Percentiles rank a stretch among this genome's conserved stretches.
Conservation (phyloP, 164 flowering plant species). For the Umbellularia californica region DNA sequence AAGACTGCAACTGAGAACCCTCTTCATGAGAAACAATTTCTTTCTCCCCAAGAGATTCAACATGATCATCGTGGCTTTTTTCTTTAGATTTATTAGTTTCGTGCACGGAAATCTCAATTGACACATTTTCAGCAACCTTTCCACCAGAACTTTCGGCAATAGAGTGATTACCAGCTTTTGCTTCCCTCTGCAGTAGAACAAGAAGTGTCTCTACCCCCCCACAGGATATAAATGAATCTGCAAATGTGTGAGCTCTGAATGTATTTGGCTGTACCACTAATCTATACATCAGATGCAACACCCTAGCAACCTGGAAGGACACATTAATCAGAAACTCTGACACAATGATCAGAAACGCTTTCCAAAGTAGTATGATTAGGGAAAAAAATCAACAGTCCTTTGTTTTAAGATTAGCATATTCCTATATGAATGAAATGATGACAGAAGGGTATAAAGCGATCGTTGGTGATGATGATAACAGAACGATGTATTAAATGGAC, state of each 20-base stretch:
- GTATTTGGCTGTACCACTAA: conserved; percentile 94
- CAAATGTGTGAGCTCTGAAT: conserved; percentile 81
- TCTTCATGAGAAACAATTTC: conserved; percentile 28
- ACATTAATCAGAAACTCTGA: not conserved
- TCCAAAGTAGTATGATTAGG: not conserved
- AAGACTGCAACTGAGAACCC: conserved; percentile 24
- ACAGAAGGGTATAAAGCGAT: not conserved
- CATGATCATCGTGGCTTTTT: conserved; percentile 22
- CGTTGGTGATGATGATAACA: not conserved
- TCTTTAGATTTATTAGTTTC: conserved; percentile 3
- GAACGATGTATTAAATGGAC: not conserved
- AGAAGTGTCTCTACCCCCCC: conserved; percentile 97
- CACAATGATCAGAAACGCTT: not conserved
- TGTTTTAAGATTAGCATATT: not conserved
- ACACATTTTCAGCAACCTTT: conserved; percentile 19
- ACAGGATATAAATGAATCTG: conserved; percentile 79
- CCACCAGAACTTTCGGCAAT: conserved; percentile 26
- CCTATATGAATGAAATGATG: not conserved
- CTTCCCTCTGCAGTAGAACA: conserved; percentile 87
- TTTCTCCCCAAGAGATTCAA: conserved; percentile 26
- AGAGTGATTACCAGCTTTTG: conserved; percentile 68
- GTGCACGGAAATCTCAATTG: conserved; percentile 22
- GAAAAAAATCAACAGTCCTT: not conserved
- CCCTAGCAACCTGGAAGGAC: conserved; percentile 80
- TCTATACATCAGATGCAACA: conserved; percentile 82